Conservation (phyloP, 371 early-diverging fungal genomes). For the Mortierella sp. region DNA sequence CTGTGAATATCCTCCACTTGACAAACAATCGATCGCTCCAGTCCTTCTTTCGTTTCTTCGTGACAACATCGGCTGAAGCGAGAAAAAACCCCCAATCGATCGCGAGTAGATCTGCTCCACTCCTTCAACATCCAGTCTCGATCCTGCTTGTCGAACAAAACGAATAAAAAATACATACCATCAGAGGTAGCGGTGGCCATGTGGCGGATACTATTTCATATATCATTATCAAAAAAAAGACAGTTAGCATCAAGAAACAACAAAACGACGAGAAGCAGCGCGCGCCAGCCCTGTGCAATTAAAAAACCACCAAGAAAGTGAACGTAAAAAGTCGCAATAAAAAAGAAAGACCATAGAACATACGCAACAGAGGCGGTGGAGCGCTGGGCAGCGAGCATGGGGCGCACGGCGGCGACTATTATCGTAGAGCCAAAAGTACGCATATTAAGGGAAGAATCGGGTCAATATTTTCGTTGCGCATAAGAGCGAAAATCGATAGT, state of each 20-base stretch:
- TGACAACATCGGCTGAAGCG: not conserved
- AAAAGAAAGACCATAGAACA: conserved; percentile 10
- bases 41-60: not conserved
- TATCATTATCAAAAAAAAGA: not conserved
- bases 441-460: not conserved
- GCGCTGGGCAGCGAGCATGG: conserved; percentile 59
- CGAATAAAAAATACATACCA: conserved; percentile 18
- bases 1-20: not conserved
- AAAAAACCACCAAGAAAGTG: not conserved
- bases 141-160: not conserved
- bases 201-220: conserved; percentile 47
- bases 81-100: not conserved
- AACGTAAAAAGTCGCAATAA: not conserved
- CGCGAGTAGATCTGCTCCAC: not conserved
- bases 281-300: not conserved
- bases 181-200: conserved; percentile 58
- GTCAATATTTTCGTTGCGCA: not conserved
- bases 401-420: conserved; percentile 59
- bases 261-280: not conserved
- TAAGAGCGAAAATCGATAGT: not conserved
- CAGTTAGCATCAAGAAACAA: not conserved
- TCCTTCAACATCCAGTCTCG: not conserved
- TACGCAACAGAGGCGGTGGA: conserved; percentile 59
- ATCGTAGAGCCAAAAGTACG: not conserved
- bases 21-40: not conserved